Conservation (phyloP, 495 filamentous ascomycete genomes). For the Lepraria neglecta region DNA sequence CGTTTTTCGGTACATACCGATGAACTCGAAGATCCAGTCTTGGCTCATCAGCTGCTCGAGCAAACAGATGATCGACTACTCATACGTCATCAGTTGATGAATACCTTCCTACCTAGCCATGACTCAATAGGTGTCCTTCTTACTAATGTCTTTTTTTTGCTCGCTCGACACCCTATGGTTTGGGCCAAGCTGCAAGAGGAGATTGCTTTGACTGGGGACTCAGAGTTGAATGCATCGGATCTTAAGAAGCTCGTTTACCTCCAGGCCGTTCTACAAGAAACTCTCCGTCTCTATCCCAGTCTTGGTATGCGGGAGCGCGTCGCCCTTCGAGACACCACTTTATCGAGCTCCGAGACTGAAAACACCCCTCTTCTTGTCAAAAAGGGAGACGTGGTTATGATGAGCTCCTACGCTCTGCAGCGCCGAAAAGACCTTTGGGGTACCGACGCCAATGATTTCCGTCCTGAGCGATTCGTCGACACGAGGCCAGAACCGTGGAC, state of each 20-base stretch:
- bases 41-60: slow-evolving; percentile 37
- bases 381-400: slow-evolving; percentile 41
- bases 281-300: slow-evolving; percentile 46
- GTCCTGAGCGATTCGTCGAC: slow-evolving; percentile 50
- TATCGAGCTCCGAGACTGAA: slow-evolving; percentile 39
- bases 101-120: slow-evolving; percentile 24
- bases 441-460: slow-evolving; percentile 42
- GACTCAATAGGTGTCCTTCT: slow-evolving; percentile 53
- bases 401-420: slow-evolving; percentile 46
- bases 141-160: slow-evolving; percentile 50
- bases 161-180: slow-evolving; percentile 42
- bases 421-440: slow-evolving; percentile 46
- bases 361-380: slow-evolving; percentile 35
- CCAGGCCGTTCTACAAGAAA: slow-evolving; percentile 40
- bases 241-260: slow-evolving; percentile 48
- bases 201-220: slow-evolving; percentile 32
- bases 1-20: not conserved
- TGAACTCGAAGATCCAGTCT: slow-evolving; percentile 34
- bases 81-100: slow-evolving; percentile 19
- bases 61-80: slow-evolving; percentile 34
- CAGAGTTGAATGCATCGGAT: slow-evolving; percentile 38
- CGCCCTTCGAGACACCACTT: slow-evolving; percentile 41
- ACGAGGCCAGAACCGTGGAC: slow-evolving; percentile 35
- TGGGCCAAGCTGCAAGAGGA: slow-evolving; percentile 46
- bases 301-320: slow-evolving; percentile 48